Percentiles rank a stretch among this genome's conserved stretches.
Conservation (phyloP, 2,329 filamentous ascomycete species). For the Sporothrix protearum region DNA sequence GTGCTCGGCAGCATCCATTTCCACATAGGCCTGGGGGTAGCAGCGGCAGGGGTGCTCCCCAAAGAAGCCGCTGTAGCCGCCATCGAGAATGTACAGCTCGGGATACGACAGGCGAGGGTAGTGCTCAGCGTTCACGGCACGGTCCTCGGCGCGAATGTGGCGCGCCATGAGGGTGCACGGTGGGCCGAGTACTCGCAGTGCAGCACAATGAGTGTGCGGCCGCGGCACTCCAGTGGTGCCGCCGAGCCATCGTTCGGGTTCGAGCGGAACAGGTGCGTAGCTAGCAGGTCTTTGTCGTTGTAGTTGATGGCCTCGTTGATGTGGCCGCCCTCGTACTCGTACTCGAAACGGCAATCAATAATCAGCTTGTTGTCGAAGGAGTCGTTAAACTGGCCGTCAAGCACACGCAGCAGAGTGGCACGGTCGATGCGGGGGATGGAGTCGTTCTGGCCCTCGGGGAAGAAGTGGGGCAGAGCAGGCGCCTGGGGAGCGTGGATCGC, state of each 20-base stretch:
- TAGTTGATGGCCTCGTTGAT: conserved; percentile 92
- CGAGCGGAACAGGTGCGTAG: conserved; percentile 70
- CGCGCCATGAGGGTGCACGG: conserved; percentile 95
- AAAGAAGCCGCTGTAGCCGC: conserved; percentile 94
- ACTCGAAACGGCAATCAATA: conserved; percentile 97
- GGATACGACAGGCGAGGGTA: conserved; percentile 93
- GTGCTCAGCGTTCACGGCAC: conserved; percentile 74
- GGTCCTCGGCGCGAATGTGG: conserved; percentile 84
- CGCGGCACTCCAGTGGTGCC: conserved; percentile 47
- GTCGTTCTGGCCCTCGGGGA: conserved; percentile 74
- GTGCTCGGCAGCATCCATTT: conserved; percentile 92
- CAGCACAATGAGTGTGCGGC: conserved; percentile 79
- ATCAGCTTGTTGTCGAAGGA: conserved; percentile 78
- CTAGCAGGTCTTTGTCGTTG: conserved; percentile 89
- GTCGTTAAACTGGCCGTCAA: conserved; percentile 77
- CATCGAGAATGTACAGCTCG: conserved; percentile 94
- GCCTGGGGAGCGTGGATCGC: conserved; percentile 49
- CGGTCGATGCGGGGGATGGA: conserved; percentile 82
- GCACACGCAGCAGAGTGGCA: conserved; percentile 76
- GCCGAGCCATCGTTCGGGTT: background rate
- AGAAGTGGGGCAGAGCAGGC: conserved; percentile 78
- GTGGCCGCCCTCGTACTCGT: conserved; percentile 95
- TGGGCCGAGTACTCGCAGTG: conserved; percentile 99
- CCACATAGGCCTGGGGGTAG: conserved; percentile 92
- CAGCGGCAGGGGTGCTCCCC: conserved; percentile 72